Evolutionary conservation across 768 basidiomycete genomes (phyloP).

Genomic region (Cyclocybe cylindracea): DNA sequence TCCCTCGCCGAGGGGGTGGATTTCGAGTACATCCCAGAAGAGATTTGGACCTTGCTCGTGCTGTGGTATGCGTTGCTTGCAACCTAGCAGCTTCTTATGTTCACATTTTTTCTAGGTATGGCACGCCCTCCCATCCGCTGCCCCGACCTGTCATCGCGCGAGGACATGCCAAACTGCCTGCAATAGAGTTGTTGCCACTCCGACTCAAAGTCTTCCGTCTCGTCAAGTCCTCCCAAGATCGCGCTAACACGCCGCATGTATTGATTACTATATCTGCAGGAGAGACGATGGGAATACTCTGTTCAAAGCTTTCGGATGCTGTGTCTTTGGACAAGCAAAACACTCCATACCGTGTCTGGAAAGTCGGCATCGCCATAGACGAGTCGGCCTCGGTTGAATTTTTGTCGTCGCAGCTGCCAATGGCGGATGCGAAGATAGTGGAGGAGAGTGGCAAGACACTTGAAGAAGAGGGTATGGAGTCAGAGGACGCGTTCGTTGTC

Average conservation of each 20-base stretch:
- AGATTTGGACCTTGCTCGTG: conserved; percentile 68
- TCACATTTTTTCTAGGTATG: conserved; percentile 59
- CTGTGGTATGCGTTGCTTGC: conserved; percentile 57
- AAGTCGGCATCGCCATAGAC: conserved; percentile 41
- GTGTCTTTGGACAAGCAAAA: conserved; percentile 31
- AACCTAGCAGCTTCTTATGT: neutral
- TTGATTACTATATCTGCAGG: conserved; percentile 51
- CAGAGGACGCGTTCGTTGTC: conserved; percentile 74
- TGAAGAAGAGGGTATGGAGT: conserved; percentile 57
- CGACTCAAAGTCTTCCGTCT: conserved; percentile 58
- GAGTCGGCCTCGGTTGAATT: conserved; percentile 36
- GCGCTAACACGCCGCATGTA: conserved; percentile 25
- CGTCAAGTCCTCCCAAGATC: conserved; percentile 27
- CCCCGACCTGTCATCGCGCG: conserved; percentile 68
- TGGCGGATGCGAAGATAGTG: conserved; percentile 39
- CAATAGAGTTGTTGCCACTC: conserved; percentile 76
- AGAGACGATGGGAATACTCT: conserved; percentile 47
- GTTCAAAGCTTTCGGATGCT: conserved; percentile 38
- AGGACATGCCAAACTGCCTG: conserved; percentile 48
- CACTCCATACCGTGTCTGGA: conserved; percentile 65
- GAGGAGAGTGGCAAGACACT: conserved; percentile 49
- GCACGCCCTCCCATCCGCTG: conserved; percentile 52
- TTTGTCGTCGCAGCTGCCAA: conserved; percentile 28
- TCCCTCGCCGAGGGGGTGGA: conserved; percentile 62
- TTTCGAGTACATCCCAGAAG: conserved; percentile 73